Evolutionary conservation across 495 filamentous ascomycete species (phyloP).

Genomic region (Penicillium alfredii): DNA sequence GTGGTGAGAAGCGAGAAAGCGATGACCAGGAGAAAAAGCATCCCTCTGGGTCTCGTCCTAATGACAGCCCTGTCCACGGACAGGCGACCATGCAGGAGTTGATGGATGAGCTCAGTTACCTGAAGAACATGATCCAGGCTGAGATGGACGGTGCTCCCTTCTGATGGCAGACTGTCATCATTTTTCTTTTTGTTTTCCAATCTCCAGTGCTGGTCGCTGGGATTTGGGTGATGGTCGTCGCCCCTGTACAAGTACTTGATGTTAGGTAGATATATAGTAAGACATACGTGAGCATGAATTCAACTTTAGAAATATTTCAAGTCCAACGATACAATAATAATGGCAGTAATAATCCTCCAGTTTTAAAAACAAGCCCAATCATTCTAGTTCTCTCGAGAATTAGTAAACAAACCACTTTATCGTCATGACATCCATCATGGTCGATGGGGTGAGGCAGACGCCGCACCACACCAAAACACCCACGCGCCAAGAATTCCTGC

Average conservation of each 20-base stretch:
- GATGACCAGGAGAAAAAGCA: no score
- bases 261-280: no score
- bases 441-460: no score
- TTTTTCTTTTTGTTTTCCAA: constrained; percentile 1
- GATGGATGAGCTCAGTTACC: constrained; percentile 48
- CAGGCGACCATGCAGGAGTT: constrained; percentile 43
- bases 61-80: constrained; percentile 20
- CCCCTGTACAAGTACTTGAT: neutral
- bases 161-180: neutral
- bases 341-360: no score
- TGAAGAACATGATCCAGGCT: constrained; percentile 46
- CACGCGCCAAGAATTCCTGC: constrained; percentile 31
- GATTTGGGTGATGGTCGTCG: neutral
- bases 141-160: constrained; percentile 27
- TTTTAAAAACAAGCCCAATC: no score
- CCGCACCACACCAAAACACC: constrained; percentile 10
- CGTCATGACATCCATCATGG: no score
- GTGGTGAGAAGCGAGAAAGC: constrained; percentile 8
- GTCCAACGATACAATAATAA: no score
- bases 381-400: no score
- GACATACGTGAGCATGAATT: no score
- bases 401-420: no score
- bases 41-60: constrained; percentile 14
- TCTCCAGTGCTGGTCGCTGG: constrained; percentile 7
- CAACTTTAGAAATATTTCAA: no score